Evolutionary conservation across 1,284 basidiomycete species (phyloP).

Genomic region (Peniophora sp.): DNA sequence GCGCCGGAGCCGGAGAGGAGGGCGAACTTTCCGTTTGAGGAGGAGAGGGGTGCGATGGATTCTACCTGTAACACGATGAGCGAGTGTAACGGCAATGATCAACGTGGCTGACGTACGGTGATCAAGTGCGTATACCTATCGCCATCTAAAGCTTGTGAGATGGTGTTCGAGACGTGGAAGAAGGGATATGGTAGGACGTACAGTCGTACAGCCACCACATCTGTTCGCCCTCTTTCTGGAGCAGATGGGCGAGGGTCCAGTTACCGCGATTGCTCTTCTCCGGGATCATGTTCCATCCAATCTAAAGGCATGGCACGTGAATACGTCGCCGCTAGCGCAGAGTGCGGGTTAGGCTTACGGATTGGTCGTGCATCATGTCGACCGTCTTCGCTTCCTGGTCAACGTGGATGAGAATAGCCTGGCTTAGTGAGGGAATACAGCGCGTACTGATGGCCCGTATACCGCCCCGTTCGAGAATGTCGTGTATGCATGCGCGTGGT

Average conservation of each 20-base stretch:
- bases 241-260: conserved; percentile 5
- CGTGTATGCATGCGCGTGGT: conserved; percentile 9
- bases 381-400: conserved; percentile 5
- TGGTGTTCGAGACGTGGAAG: not conserved
- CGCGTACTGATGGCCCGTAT: conserved; percentile 7
- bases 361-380: conserved; percentile 10
- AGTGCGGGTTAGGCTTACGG: not conserved
- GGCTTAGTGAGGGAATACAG: not conserved
- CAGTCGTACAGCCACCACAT: conserved; percentile 6
- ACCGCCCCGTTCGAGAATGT: conserved; percentile 9
- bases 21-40: conserved; percentile 8
- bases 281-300: conserved; percentile 2
- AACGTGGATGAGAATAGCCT: not conserved
- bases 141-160: not conserved
- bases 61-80: conserved; percentile 4
- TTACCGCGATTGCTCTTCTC: conserved; percentile 4
- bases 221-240: conserved; percentile 2
- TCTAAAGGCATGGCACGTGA: not conserved
- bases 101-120: conserved; percentile 2
- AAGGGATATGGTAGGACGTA: not conserved
- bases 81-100: not conserved
- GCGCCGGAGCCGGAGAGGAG: conserved; percentile 12
- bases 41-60: conserved; percentile 6
- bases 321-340: not conserved
- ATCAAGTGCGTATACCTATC: conserved; percentile 10